Evolutionary conservation across 2,329 filamentous ascomycete genomes (phyloP).

Genomic region (Aspergillus versicolor): DNA sequence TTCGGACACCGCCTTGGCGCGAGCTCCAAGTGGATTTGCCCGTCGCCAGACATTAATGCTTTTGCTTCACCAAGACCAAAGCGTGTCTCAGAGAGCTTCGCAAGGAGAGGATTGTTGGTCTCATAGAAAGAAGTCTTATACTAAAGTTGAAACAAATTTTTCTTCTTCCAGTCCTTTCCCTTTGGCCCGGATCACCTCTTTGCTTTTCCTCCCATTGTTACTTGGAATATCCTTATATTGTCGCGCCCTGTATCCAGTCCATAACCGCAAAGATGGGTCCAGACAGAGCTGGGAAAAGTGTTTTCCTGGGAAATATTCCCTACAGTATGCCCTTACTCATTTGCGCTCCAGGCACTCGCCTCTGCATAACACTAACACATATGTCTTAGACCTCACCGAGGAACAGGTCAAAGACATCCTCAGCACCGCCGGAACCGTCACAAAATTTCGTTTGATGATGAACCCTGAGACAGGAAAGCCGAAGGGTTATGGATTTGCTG

Average conservation of each 20-base stretch:
- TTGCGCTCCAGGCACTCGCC: too few relatives aligned
- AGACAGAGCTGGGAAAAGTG: constrained; percentile 45
- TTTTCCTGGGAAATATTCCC: constrained; percentile 61
- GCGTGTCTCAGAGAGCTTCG: neutral
- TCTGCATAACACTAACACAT: neutral
- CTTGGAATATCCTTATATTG: neutral
- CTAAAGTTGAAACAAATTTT: neutral
- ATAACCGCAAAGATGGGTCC: constrained; percentile 39
- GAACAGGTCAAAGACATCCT: constrained; percentile 96
- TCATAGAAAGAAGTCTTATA: neutral
- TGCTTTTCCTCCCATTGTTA: neutral
- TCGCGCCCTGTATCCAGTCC: neutral
- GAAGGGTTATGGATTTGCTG: constrained; percentile 95
- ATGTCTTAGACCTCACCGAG: constrained; percentile 77
- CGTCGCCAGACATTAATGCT: neutral
- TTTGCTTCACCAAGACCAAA: neutral
- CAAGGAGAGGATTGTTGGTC: neutral
- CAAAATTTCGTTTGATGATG: constrained; percentile 90
- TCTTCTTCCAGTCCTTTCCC: neutral
- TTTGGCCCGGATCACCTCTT: neutral
- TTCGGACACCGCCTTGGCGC: constrained; percentile 27
- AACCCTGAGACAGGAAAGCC: constrained; percentile 92
- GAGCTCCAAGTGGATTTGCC: neutral
- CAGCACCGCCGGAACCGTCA: constrained; percentile 81
- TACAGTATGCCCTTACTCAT: constrained; percentile 63